Conservation (phyloP, 306 rosid genomes). For the Begonia fuchsioides region DNA sequence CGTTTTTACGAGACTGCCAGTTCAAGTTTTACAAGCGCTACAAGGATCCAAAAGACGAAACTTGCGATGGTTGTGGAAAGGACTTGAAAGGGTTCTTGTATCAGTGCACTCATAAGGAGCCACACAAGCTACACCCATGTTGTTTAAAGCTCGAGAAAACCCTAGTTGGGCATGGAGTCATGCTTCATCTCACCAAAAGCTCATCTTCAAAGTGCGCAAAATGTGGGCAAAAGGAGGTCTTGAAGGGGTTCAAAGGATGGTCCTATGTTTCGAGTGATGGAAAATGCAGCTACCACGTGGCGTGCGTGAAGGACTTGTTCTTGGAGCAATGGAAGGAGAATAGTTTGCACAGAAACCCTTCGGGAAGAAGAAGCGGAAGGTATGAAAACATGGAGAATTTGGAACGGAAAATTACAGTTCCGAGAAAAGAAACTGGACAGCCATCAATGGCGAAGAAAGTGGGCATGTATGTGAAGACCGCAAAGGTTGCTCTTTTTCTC, state of each 20-base stretch:
- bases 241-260: slow-evolving; percentile 18
- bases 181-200: slow-evolving; percentile 7
- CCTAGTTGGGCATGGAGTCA: slow-evolving; percentile 11
- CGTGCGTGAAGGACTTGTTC: slow-evolving; percentile 27
- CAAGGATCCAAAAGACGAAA: slow-evolving; percentile 3
- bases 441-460: slow-evolving; percentile 7
- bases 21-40: slow-evolving; percentile 9
- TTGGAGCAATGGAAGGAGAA: slow-evolving; percentile 21
- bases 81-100: slow-evolving; percentile 30
- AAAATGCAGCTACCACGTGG: slow-evolving; percentile 20
- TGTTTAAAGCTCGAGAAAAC: slow-evolving; percentile 17
- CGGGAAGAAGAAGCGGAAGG: not conserved
- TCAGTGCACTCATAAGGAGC: slow-evolving; percentile 12
- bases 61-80: slow-evolving; percentile 35
- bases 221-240: slow-evolving; percentile 17
- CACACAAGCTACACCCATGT: slow-evolving; percentile 24
- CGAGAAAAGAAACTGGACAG: slow-evolving; percentile 2
- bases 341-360: slow-evolving; percentile 8
- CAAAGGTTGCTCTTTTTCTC: slow-evolving; percentile 13
- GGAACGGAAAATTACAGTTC: not conserved
- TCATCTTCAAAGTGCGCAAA: slow-evolving; percentile 15
- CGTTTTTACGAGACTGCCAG: slow-evolving; percentile 3
- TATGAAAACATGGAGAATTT: not conserved
- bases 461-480: slow-evolving; percentile 4
- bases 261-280: slow-evolving; percentile 18